These are phyloP conservation scores for Sclerotinia spermophila DNA, from an alignment of 2,329 filamentous ascomycete species.

Conservation along the genomic window DNA sequence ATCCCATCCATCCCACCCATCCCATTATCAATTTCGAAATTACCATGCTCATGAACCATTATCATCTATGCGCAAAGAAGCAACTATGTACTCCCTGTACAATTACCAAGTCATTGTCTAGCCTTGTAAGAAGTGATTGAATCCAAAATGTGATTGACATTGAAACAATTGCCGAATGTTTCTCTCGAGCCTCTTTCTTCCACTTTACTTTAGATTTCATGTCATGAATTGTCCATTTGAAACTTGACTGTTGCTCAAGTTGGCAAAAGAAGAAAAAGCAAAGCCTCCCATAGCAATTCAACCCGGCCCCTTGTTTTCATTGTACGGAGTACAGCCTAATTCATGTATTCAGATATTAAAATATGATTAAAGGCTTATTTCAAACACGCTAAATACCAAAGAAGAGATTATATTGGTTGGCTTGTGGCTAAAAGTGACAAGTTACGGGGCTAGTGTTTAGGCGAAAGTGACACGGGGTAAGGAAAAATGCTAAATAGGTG, in stretches of 20 bases:
- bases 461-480: conserved; percentile 11
- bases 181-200: no score
- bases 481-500: not conserved
- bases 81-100: no score
- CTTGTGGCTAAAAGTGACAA: conserved; percentile 5
- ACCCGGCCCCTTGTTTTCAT: conserved; percentile 11
- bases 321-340: not conserved
- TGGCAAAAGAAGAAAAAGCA: not conserved
- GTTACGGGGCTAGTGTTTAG: not conserved
- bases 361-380: not conserved
- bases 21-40: not conserved
- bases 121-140: not conserved
- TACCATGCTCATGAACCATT: not conserved
- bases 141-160: not conserved
- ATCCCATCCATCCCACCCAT: no score
- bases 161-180: not conserved
- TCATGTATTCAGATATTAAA: conserved; percentile 5
- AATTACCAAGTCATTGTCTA: not conserved
- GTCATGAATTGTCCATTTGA: not conserved
- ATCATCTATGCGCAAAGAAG: not conserved
- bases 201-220: no score
- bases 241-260: not conserved
- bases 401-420: not conserved
- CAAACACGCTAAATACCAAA: conserved; percentile 2
- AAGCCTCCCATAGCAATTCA: not conserved